Conservation (phyloP, 106 monocot genomes). For the Triglochin maritima region DNA sequence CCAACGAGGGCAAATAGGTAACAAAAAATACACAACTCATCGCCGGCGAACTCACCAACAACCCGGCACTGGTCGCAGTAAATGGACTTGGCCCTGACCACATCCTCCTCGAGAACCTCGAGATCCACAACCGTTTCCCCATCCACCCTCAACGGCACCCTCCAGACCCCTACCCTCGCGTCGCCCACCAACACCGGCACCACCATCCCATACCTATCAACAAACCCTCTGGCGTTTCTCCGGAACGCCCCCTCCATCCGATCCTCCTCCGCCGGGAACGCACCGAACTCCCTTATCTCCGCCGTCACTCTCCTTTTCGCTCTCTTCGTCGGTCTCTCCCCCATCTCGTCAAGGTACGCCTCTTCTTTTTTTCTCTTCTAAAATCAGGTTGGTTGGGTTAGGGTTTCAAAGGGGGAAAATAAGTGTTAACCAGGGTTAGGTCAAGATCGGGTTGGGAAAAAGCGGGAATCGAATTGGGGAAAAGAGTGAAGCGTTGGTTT, state of each 20-base stretch:
- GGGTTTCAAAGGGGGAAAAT: no score
- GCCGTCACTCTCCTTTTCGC: constrained; percentile 55
- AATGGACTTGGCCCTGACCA: constrained; percentile 45
- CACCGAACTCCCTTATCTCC: constrained; percentile 44
- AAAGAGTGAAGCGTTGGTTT: no score
- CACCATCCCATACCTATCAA: constrained; percentile 33
- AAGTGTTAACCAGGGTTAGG: no score
- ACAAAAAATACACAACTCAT: background rate
- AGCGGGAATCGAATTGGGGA: no score
- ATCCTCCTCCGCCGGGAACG: constrained; percentile 21
- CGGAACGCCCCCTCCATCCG: constrained; percentile 50
- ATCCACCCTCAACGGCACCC: background rate
- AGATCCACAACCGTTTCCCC: constrained; percentile 39
- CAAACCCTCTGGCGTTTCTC: constrained; percentile 42
- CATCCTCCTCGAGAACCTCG: constrained; percentile 76
- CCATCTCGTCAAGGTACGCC: no score
- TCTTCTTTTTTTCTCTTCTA: no score
- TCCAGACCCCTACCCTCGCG: constrained; percentile 12
- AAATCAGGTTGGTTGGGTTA: no score
- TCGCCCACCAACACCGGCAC: constrained; percentile 17
- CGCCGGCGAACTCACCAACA: constrained; percentile 47
- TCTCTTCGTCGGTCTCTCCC: constrained; percentile 48
- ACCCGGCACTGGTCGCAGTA: constrained; percentile 97
- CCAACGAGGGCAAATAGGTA: background rate
- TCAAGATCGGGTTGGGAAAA: no score